Percentiles rank a stretch among this genome's conserved stretches.
Evolutionary conservation across 202 grass and related monocot genomes (phyloP).

Genomic region (Schoenoplectus triqueter): DNA sequence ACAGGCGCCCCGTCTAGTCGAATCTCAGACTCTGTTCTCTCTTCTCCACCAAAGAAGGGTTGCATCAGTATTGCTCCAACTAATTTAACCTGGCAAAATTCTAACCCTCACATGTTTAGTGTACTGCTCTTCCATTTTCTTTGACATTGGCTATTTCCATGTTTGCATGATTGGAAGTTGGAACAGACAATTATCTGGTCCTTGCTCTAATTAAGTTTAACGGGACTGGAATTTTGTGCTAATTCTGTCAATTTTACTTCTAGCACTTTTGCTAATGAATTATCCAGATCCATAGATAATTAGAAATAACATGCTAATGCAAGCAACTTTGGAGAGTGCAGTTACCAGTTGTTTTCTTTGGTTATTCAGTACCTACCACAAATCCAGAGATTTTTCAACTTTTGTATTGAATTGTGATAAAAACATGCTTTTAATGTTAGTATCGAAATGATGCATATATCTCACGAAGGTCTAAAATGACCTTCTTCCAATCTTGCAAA

Average conservation of each 20-base stretch:
- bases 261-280: background rate
- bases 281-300: constrained; percentile 8
- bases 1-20: constrained; percentile 48
- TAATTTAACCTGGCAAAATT: constrained; percentile 34
- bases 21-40: constrained; percentile 51
- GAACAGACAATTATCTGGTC: background rate
- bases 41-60: constrained; percentile 54
- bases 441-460: background rate
- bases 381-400: background rate
- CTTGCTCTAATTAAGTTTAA: background rate
- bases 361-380: background rate
- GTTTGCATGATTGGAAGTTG: background rate
- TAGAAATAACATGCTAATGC: background rate
- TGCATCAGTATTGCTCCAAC: constrained; percentile 57
- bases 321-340: background rate
- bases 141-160: background rate
- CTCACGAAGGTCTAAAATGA: background rate
- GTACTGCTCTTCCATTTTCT: background rate
- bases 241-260: background rate
- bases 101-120: background rate
- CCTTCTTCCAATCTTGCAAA: constrained; percentile 1
- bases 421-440: background rate
- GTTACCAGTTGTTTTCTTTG: background rate
- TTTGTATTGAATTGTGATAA: background rate
- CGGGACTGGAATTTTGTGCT: background rate